Conservation (phyloP, 352 stramenopile species). For the Phytophthora quininea region DNA sequence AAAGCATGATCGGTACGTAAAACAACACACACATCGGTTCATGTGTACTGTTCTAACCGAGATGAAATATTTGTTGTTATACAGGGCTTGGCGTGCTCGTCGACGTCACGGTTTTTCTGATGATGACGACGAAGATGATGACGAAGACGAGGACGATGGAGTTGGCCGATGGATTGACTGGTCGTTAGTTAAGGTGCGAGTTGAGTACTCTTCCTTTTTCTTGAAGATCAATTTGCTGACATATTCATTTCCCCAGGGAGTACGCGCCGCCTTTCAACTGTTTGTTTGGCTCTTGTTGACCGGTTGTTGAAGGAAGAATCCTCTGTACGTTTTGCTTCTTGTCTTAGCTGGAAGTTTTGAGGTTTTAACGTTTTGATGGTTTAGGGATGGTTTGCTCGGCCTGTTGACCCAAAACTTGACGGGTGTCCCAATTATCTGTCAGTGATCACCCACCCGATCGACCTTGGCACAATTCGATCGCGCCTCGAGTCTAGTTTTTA, state of each 20-base stretch:
- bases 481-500: conserved; percentile 70
- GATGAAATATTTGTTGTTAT: conserved; percentile 5
- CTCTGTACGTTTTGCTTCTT: conserved; percentile 43
- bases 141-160: conserved; percentile 17
- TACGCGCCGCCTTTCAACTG: conserved; percentile 42
- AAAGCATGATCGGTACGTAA: conserved; percentile 62
- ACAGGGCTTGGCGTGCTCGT: conserved; percentile 70
- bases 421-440: conserved; percentile 86
- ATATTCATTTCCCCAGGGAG: conserved; percentile 21
- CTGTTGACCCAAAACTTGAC: conserved; percentile 82
- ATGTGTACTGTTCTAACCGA: background rate
- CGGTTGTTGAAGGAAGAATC: conserved; percentile 78
- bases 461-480: conserved; percentile 82
- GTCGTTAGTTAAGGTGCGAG: conserved; percentile 54
- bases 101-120: conserved; percentile 59
- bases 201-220: no score
- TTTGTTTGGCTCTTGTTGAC: conserved; percentile 69
- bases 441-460: conserved; percentile 85
- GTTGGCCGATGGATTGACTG: conserved; percentile 76
- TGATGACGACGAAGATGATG: conserved; percentile 42
- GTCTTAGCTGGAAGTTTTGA: background rate
- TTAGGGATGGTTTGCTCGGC: conserved; percentile 83
- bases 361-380: no score
- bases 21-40: background rate
- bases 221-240: background rate